Evolutionary conservation across 495 filamentous ascomycete genomes (phyloP).

Genomic region (Cetradonia linearis): DNA sequence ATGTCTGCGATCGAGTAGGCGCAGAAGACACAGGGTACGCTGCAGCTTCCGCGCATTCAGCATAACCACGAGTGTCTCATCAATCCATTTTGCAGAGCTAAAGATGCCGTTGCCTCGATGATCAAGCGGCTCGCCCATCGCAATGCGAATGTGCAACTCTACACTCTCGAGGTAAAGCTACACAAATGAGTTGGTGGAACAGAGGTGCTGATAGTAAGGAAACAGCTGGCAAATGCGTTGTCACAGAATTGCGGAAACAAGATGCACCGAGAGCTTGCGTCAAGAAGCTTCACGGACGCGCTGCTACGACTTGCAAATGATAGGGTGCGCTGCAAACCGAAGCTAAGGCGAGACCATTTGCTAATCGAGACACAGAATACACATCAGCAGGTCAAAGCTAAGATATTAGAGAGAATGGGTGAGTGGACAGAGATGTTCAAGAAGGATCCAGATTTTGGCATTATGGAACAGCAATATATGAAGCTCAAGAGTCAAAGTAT

Average conservation of each 20-base stretch:
- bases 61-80: constrained; percentile 18
- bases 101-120: constrained; percentile 86
- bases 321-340: constrained; percentile 37
- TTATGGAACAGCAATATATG: constrained; percentile 93
- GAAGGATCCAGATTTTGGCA: constrained; percentile 81
- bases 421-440: constrained; percentile 95
- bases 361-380: constrained; percentile 53
- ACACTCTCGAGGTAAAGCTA: constrained; percentile 74
- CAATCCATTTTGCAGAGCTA: constrained; percentile 43
- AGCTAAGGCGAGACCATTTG: neutral
- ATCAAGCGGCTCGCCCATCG: constrained; percentile 94
- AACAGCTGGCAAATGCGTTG: constrained; percentile 74
- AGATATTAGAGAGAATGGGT: constrained; percentile 92
- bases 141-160: constrained; percentile 98
- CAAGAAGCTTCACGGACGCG: constrained; percentile 91
- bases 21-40: constrained; percentile 53
- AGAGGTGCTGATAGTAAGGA: constrained; percentile 13
- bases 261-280: constrained; percentile 89
- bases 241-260: constrained; percentile 87
- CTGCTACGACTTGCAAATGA: constrained; percentile 83
- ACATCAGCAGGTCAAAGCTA: constrained; percentile 90
- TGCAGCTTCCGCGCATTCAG: neutral
- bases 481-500: constrained; percentile 70
- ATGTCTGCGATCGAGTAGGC: constrained; percentile 90
- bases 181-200: neutral